Evolutionary conservation across 2,329 filamentous ascomycete species (phyloP).

Genomic region (Monilinia fructicola): DNA sequence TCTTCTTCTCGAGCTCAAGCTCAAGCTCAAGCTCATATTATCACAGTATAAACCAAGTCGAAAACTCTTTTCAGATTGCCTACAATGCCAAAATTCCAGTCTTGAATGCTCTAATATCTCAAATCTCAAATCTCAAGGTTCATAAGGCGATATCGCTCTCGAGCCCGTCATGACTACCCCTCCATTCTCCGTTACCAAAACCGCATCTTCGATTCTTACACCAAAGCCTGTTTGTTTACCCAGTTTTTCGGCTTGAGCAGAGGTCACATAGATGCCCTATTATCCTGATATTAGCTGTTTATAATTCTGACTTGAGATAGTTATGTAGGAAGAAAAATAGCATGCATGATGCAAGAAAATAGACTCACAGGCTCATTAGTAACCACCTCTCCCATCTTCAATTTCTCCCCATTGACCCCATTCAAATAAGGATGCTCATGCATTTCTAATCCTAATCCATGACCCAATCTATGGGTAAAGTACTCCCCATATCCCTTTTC

Average conservation of each 20-base stretch:
- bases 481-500: slow-evolving; percentile 49
- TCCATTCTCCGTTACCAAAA: slow-evolving; percentile 54
- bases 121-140: slow-evolving; percentile 26
- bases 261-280: slow-evolving; percentile 55
- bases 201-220: slow-evolving; percentile 60
- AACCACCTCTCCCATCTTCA: slow-evolving; percentile 60
- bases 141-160: slow-evolving; percentile 33
- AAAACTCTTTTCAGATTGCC: too few species aligned
- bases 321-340: not conserved
- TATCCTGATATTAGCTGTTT: not conserved
- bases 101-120: too few species aligned
- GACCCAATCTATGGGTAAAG: slow-evolving; percentile 62
- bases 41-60: too few species aligned
- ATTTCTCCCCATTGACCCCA: slow-evolving; percentile 53
- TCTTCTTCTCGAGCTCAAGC: too few species aligned
- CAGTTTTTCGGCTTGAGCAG: slow-evolving; percentile 38
- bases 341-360: not conserved
- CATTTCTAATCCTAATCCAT: slow-evolving; percentile 64
- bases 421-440: slow-evolving; percentile 65
- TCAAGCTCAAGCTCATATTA: too few species aligned
- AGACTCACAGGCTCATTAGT: slow-evolving; percentile 54
- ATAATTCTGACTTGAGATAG: not conserved
- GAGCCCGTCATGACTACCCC: slow-evolving; percentile 43
- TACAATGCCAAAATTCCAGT: too few species aligned
- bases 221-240: slow-evolving; percentile 52